Evolutionary conservation across 768 basidiomycete species (phyloP).

Genomic region (Trichaptum fuscoviolaceum): DNA sequence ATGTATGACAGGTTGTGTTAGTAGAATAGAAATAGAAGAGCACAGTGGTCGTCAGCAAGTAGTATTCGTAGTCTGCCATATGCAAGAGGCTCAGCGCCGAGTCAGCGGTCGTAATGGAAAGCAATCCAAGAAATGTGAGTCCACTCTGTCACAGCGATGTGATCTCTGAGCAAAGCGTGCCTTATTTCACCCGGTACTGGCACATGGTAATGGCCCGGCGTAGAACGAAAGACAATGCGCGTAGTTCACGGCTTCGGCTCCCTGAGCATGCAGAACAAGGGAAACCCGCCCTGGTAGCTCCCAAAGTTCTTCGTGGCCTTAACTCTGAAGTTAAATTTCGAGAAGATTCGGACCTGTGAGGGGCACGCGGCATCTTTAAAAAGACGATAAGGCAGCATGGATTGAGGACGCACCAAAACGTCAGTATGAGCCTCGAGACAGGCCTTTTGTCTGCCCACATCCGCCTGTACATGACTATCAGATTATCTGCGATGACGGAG

Average conservation of each 20-base stretch:
- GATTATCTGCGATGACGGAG: constrained; percentile 6
- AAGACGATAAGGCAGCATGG: not conserved
- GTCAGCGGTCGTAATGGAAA: no score
- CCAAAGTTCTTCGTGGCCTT: constrained; percentile 17
- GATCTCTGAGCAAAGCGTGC: no score
- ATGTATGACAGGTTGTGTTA: not conserved
- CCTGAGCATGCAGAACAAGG: constrained; percentile 17
- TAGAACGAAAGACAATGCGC: not conserved
- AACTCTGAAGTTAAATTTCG: constrained; percentile 14
- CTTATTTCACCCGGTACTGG: no score
- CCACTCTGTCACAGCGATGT: no score
- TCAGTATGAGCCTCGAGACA: constrained; percentile 1
- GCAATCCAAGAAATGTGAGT: no score
- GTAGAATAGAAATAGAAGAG: not conserved
- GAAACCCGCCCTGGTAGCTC: constrained; percentile 16
- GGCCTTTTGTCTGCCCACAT: not conserved
- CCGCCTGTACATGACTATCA: constrained; percentile 4
- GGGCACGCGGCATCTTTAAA: not conserved
- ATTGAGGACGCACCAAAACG: not conserved
- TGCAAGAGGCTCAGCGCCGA: no score
- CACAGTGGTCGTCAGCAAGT: no score
- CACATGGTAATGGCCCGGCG: no score
- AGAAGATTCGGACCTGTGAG: constrained; percentile 16
- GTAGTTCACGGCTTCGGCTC: constrained; percentile 9
- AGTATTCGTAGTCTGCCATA: no score